Evolutionary conservation across 2,329 filamentous ascomycete species (phyloP).

Genomic region (Fusarium equiseti): DNA sequence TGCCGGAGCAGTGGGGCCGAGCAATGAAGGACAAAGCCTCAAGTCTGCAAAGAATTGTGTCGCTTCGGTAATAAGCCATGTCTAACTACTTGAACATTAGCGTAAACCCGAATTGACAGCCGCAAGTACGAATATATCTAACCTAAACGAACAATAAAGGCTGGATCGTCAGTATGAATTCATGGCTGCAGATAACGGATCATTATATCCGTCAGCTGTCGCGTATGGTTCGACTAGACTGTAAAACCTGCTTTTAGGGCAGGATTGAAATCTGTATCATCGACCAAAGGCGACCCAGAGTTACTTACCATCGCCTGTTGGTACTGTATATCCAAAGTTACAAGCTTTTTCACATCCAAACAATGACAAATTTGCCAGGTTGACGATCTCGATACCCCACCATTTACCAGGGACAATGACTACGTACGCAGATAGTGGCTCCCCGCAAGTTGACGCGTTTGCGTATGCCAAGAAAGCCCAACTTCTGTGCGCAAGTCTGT

Average conservation of each 20-base stretch:
- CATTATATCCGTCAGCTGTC: not conserved
- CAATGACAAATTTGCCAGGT: constrained; percentile 8
- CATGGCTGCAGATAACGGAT: constrained; percentile 5
- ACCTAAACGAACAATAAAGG: not conserved
- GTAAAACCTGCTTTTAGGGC: constrained; percentile 29
- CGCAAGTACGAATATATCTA: not conserved
- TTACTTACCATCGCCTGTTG: not conserved
- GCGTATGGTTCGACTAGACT: not conserved
- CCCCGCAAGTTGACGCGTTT: constrained; percentile 36
- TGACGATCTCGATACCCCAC: constrained; percentile 38
- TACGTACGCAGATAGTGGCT: not conserved
- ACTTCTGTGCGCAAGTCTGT: constrained; percentile 16
- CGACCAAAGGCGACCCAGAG: not conserved
- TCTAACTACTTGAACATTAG: not conserved
- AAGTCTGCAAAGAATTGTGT: not conserved
- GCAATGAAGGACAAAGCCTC: not conserved
- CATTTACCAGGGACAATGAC: constrained; percentile 5
- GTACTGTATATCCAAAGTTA: not conserved
- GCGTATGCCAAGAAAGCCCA: constrained; percentile 20
- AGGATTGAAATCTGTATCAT: constrained; percentile 9
- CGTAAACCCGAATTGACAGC: constrained; percentile 3
- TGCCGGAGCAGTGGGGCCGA: constrained; percentile 34
- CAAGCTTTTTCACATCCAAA: constrained; percentile 7
- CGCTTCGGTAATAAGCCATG: constrained; percentile 19
- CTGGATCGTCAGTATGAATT: constrained; percentile 15